Evolutionary conservation across 1,139 yeast species (phyloP).

Genomic region (Blastobotrys niveus): DNA sequence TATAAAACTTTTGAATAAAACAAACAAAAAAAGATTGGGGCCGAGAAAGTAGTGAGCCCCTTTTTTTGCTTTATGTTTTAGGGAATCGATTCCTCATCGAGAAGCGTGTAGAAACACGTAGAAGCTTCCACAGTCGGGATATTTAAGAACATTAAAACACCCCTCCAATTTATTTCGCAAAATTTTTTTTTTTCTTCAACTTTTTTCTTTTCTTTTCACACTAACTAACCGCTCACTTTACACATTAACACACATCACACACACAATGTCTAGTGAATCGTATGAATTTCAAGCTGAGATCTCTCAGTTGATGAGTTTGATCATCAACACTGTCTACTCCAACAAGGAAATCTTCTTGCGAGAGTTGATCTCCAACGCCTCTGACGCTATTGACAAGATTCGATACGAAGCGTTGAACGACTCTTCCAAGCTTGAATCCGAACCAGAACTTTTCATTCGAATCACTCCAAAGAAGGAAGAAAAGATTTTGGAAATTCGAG

Average conservation of each 20-base stretch:
- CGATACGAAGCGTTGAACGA: conserved; percentile 95
- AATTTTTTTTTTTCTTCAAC: conserved; percentile 5
- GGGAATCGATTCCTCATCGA: not conserved
- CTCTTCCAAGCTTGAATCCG: conserved; percentile 85
- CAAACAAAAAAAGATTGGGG: not conserved
- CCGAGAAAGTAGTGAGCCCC: not conserved
- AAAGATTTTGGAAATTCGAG: conserved; percentile 94
- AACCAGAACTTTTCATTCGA: conserved; percentile 95
- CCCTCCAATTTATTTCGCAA: not conserved
- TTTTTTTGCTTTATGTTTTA: not conserved
- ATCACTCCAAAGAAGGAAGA: conserved; percentile 94
- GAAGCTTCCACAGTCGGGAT: conserved; percentile 14
- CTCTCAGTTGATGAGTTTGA: conserved; percentile 99
- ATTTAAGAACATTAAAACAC: conserved; percentile 6
- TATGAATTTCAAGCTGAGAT: conserved; percentile 99
- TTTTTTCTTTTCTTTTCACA: conserved; percentile 6
- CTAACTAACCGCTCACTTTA: not conserved
- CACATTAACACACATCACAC: not conserved
- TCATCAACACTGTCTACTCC: conserved; percentile 99
- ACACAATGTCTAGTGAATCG: conserved; percentile 30
- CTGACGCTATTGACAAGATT: conserved; percentile 94
- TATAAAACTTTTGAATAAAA: no score
- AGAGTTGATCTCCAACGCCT: conserved; percentile 98
- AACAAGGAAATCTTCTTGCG: conserved; percentile 99
- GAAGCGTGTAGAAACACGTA: conserved; percentile 16